phyloP scores from a whole-genome alignment of 1,139 yeast species.

The Candida albicans region DNA sequence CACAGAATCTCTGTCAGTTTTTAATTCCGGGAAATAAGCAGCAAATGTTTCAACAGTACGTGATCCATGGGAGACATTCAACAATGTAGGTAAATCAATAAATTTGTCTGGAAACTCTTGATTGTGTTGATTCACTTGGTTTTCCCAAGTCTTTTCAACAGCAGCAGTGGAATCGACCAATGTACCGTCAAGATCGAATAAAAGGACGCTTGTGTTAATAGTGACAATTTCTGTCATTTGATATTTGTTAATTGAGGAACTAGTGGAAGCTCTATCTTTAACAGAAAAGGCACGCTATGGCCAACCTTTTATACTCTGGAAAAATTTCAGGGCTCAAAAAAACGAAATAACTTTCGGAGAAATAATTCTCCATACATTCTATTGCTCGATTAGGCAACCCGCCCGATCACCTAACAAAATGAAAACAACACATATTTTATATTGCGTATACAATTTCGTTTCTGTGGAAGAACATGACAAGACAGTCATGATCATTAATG shows the following conservation, averaged over 20 bases:
- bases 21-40: slow-evolving; percentile 17
- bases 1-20: slow-evolving; percentile 12
- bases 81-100: slow-evolving; percentile 15
- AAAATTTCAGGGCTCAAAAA: too few species aligned
- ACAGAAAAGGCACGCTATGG: too few species aligned
- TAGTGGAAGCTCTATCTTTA: too few species aligned
- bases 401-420: too few species aligned
- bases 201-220: slow-evolving; percentile 7
- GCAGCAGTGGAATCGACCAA: slow-evolving; percentile 22
- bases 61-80: slow-evolving; percentile 20
- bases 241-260: not conserved
- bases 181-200: slow-evolving; percentile 25
- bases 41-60: slow-evolving; percentile 19
- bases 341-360: too few species aligned
- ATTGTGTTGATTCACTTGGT: slow-evolving; percentile 18
- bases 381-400: too few species aligned
- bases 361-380: too few species aligned
- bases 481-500: not conserved
- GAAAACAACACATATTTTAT: too few species aligned
- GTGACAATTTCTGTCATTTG: not conserved
- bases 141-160: slow-evolving; percentile 22
- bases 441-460: not conserved
- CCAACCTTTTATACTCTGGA: too few species aligned
- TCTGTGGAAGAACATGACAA: not conserved
- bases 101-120: slow-evolving; percentile 6